phyloP scores from a whole-genome alignment of 768 basidiomycete genomes.

The Lactarius hatsudake region DNA sequence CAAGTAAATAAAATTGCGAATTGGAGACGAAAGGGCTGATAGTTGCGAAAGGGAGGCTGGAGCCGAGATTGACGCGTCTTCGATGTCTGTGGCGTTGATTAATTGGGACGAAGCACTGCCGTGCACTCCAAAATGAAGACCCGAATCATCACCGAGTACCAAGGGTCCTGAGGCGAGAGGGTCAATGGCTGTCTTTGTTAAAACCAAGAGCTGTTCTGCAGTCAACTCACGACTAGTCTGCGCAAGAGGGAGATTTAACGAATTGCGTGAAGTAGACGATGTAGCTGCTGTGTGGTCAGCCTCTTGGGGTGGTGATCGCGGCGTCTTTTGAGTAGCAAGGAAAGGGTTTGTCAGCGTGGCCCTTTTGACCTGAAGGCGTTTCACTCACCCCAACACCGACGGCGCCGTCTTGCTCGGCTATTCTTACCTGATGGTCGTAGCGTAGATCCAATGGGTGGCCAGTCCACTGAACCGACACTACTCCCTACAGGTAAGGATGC shows the following conservation, averaged over 20 bases:
- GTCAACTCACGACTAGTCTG: not conserved
- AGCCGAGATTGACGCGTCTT: not conserved
- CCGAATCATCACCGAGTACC: not conserved
- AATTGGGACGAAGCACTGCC: not conserved
- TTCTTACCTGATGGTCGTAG: not conserved
- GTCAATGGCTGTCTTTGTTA: not conserved
- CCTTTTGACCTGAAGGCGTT: not conserved
- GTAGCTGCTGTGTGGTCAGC: too few species aligned
- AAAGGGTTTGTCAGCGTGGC: not conserved
- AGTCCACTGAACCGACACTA: constrained; percentile 9
- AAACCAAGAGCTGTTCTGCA: not conserved
- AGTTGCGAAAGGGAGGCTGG: not conserved
- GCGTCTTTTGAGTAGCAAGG: not conserved
- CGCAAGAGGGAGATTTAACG: not conserved
- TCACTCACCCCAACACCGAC: not conserved
- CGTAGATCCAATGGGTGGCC: constrained; percentile 18
- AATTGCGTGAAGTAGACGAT: not conserved
- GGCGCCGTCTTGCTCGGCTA: not conserved
- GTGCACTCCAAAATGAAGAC: not conserved
- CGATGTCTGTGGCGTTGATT: not conserved
- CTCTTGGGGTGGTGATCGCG: not conserved
- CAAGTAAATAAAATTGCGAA: not conserved
- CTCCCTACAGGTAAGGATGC: not conserved
- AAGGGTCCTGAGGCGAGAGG: not conserved
- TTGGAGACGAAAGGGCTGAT: not conserved